Percentiles rank a stretch among this genome's conserved stretches.
These are phyloP conservation scores for Papiliotrema laurentii DNA, from an alignment of 1,284 basidiomycete species.

Conservation along the genomic window DNA sequence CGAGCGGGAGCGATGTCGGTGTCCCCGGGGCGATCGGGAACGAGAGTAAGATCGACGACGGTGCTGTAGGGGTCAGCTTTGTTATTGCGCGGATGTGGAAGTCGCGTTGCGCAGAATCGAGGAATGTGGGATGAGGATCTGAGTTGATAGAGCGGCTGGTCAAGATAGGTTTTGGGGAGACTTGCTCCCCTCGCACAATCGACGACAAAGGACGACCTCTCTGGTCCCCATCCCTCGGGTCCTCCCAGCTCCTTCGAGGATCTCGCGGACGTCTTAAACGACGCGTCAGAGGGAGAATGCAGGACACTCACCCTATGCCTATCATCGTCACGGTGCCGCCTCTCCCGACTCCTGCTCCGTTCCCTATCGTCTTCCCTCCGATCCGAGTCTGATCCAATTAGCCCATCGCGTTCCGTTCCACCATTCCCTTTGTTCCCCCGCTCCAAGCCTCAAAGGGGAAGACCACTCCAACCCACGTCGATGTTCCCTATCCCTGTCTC, in stretches of 20 bases:
- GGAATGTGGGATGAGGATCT: background rate
- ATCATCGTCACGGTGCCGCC: no score
- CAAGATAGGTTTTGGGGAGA: background rate
- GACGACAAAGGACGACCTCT: background rate
- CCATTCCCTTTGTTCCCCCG: constrained; percentile 2
- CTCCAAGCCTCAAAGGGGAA: constrained; percentile 1
- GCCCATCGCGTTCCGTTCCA: constrained; percentile 2
- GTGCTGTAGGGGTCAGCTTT: constrained; percentile 4
- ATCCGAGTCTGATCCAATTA: constrained; percentile 46
- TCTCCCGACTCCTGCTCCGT: constrained; percentile 47
- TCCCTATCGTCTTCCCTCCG: constrained; percentile 55
- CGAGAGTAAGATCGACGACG: constrained; percentile 15
- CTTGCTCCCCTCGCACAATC: no score
- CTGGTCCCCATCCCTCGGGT: background rate
- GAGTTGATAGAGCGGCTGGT: background rate
- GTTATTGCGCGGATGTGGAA: background rate
- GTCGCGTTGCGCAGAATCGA: background rate
- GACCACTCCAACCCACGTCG: constrained; percentile 5
- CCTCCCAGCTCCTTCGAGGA: background rate
- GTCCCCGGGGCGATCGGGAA: constrained; percentile 56
- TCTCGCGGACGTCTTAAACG: no score
- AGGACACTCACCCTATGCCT: no score
- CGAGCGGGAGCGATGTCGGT: constrained; percentile 57
- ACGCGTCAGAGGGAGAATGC: no score
- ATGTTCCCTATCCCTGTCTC: constrained; percentile 10